Evolutionary conservation across 768 basidiomycete species (phyloP), one percentile per base, ranked within the genome.

Genomic region (Gymnopilus dilepis): DNA sequence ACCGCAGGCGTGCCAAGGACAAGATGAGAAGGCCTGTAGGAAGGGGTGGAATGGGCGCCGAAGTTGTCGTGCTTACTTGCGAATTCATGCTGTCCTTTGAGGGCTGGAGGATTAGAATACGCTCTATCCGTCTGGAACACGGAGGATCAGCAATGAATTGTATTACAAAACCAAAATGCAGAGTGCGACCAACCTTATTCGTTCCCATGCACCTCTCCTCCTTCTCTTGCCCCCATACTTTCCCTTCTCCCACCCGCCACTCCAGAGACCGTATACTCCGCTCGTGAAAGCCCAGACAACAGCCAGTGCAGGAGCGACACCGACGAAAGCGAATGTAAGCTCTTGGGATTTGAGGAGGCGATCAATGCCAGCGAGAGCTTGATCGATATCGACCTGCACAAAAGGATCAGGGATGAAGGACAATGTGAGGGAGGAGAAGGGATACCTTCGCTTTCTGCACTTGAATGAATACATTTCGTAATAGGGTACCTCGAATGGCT

Each of bases 271-370:
- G 11, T 76, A 66, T 3, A 89, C 30, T 71, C 84, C 87, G 8
- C 85, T 86, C 15, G 83, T 81, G 2, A 82, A 60, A 2, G 55
- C 55, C 47, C 62, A 96, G 3, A 95, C 84, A 33, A 99, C 78
- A 4, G 89, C 85, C 51, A 98, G 76, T 0, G 91, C 89, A 8
- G 97, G 97, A 0, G 97, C 95, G 15, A 99, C 90, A 65, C 96
- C 96, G 61, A 98, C 95, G 69, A 98, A 98, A 5, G 92, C 97
- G 68, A 99, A 99, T 1, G 95, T 97, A 43, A 97, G 80, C 71
- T 97, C 94, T 75, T 97, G 95, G 1, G 94, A 96, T 66, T 90
- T 94, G 64, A 99, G 87, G 57, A 99, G 80, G 70, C 91, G 94
- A 74, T 98, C 97, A 65, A 99, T 95, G 6, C 96, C 96, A 8